phyloP scores from a whole-genome alignment of 176 grass and related monocot genomes.

The Aegilops bicornis region DNA sequence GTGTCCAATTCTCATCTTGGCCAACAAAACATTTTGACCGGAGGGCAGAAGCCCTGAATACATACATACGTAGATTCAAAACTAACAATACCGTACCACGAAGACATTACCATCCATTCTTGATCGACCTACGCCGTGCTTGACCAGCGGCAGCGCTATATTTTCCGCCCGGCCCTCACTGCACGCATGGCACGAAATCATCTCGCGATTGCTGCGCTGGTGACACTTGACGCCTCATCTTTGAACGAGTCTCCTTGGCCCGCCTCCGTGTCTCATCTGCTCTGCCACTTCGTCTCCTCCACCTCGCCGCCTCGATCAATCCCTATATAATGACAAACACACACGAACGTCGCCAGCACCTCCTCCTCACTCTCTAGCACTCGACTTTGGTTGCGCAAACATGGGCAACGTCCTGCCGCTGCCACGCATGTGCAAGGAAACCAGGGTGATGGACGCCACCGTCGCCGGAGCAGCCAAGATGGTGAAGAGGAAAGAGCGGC shows the following conservation, averaged over 20 bases:
- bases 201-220: not conserved
- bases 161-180: too few species aligned
- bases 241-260: not conserved
- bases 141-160: too few species aligned
- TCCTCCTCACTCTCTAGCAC: not conserved
- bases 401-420: conserved; percentile 47
- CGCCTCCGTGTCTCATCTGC: not conserved
- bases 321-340: not conserved
- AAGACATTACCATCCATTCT: not conserved
- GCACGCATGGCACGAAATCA: not conserved
- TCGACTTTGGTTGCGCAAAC: not conserved
- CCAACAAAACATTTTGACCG: not conserved
- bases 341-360: not conserved
- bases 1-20: too few species aligned
- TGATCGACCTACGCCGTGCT: not conserved
- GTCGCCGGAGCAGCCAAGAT: not conserved
- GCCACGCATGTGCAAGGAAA: conserved; percentile 15
- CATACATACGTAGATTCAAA: not conserved
- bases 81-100: not conserved
- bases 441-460: not conserved
- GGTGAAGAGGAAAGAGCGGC: not conserved
- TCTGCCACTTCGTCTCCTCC: not conserved
- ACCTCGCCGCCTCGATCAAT: not conserved
- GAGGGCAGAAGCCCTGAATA: too few species aligned
- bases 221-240: not conserved